Percentiles rank a stretch among this genome's conserved stretches.
phyloP scores from a whole-genome alignment of 2,329 filamentous ascomycete genomes.

The Trichoderma sp. region DNA sequence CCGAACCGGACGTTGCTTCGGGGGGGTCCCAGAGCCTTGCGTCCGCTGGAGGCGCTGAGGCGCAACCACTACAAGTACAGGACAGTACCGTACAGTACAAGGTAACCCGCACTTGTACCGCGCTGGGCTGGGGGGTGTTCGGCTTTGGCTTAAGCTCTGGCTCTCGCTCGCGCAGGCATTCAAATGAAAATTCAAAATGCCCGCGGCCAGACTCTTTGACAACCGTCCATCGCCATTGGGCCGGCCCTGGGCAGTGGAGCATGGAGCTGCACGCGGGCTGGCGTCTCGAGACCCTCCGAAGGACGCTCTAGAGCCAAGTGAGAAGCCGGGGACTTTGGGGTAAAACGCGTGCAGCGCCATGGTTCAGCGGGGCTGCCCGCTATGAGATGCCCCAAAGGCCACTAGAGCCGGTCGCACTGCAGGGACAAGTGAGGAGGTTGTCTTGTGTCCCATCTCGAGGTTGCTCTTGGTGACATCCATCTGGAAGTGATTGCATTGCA shows the following conservation, averaged over 20 bases:
- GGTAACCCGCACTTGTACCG: background rate
- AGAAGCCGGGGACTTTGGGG: conserved; percentile 15
- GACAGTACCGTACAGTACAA: background rate
- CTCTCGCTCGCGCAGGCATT: background rate
- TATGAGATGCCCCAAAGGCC: background rate
- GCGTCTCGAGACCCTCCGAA: background rate
- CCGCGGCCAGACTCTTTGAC: background rate
- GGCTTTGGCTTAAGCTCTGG: background rate
- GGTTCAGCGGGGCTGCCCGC: background rate
- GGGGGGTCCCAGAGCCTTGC: conserved; percentile 1
- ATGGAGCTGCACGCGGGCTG: conserved; percentile 2
- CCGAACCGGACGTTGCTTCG: conserved; percentile 5
- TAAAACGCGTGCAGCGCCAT: background rate
- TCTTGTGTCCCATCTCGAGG: background rate
- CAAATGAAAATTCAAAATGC: conserved; percentile 1
- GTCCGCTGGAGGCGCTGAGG: background rate
- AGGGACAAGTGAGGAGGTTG: conserved; percentile 9
- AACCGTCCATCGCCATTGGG: conserved; percentile 10
- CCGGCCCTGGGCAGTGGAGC: background rate
- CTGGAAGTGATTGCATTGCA: background rate
- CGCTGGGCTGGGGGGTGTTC: background rate
- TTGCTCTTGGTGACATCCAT: conserved; percentile 2
- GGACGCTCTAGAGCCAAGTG: background rate
- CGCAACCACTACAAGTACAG: background rate
- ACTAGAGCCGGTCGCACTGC: conserved; percentile 18